Percentiles rank a stretch among this genome's conserved stretches.
Conservation (phyloP, 2,329 filamentous ascomycete species). For the Lecanicillium sp. region DNA sequence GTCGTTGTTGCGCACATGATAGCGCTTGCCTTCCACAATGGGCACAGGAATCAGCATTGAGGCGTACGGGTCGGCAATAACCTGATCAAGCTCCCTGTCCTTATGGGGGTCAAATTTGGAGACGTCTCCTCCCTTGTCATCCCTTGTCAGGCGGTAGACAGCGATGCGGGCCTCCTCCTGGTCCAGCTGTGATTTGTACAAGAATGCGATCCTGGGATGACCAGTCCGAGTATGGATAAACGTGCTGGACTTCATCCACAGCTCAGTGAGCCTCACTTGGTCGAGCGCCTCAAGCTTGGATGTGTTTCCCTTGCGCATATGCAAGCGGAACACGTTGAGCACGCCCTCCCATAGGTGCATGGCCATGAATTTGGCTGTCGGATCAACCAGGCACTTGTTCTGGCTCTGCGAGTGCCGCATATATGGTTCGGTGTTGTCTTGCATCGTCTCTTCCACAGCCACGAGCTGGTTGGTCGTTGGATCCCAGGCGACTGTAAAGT, state of each 20-base stretch:
- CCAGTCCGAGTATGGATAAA: slow-evolving; percentile 52
- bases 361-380: slow-evolving; percentile 55
- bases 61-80: slow-evolving; percentile 47
- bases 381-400: slow-evolving; percentile 78
- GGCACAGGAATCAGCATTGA: slow-evolving; percentile 57
- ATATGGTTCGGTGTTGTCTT: slow-evolving; percentile 48
- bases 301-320: slow-evolving; percentile 34
- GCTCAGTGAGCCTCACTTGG: slow-evolving; percentile 49
- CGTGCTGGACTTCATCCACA: slow-evolving; percentile 50
- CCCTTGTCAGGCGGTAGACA: slow-evolving; percentile 50
- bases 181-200: slow-evolving; percentile 48
- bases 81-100: slow-evolving; percentile 47
- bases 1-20: slow-evolving; percentile 49
- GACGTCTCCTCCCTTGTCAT: slow-evolving; percentile 47
- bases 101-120: slow-evolving; percentile 47
- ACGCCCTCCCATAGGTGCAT: slow-evolving; percentile 56
- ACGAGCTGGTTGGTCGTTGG: slow-evolving; percentile 41
- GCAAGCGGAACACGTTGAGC: slow-evolving; percentile 46
- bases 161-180: slow-evolving; percentile 46
- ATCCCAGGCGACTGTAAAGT: slow-evolving; percentile 88
- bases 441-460: slow-evolving; percentile 42
- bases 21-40: slow-evolving; percentile 49
- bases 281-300: slow-evolving; percentile 41
- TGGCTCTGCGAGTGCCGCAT: slow-evolving; percentile 75
- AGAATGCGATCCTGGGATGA: slow-evolving; percentile 49